A percentile compares a stretch with the other conserved stretches of the same genome.
Conservation (phyloP, 106 monocot genomes). For the Allium sativum region DNA sequence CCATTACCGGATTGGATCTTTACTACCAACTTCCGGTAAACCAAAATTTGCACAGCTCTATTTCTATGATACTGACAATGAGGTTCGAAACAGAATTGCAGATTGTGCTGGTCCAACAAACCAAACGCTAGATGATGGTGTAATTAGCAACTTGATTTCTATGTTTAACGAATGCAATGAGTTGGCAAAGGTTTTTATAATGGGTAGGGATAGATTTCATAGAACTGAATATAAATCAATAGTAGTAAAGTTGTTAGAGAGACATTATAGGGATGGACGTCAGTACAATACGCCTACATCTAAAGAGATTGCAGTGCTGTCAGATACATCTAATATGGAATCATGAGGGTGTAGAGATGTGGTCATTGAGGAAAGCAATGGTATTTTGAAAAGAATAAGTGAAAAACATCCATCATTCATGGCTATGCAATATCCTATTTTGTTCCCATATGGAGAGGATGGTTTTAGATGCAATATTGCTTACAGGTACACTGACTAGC, state of each 20-base stretch:
- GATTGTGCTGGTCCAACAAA: not conserved
- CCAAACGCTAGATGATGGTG: not conserved
- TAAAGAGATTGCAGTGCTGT: conserved; percentile 9
- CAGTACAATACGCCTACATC: conserved; percentile 1
- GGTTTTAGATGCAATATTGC: not conserved
- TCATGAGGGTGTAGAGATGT: conserved; percentile 2
- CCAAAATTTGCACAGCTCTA: conserved; percentile 22
- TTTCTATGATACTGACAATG: conserved; percentile 22
- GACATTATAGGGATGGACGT: not conserved
- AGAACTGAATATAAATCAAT: not conserved
- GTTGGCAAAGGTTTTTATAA: not conserved
- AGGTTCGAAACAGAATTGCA: conserved; percentile 2
- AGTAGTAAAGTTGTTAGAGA: not conserved
- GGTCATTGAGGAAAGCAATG: conserved; percentile 4
- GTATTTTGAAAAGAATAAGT: conserved; percentile 3
- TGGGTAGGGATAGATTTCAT: not conserved
- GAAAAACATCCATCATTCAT: conserved; percentile 13
- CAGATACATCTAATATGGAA: not conserved
- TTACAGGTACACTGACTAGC: not conserved
- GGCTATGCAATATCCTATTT: conserved; percentile 1
- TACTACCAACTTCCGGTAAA: not conserved
- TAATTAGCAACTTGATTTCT: not conserved
- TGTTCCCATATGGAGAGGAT: not conserved
- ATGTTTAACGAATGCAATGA: not conserved
- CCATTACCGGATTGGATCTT: conserved; percentile 9